Evolutionary conservation across 169 alveolate genomes (phyloP), one percentile per base, ranked within the genome.

Genomic region (Plasmodium inui): DNA sequence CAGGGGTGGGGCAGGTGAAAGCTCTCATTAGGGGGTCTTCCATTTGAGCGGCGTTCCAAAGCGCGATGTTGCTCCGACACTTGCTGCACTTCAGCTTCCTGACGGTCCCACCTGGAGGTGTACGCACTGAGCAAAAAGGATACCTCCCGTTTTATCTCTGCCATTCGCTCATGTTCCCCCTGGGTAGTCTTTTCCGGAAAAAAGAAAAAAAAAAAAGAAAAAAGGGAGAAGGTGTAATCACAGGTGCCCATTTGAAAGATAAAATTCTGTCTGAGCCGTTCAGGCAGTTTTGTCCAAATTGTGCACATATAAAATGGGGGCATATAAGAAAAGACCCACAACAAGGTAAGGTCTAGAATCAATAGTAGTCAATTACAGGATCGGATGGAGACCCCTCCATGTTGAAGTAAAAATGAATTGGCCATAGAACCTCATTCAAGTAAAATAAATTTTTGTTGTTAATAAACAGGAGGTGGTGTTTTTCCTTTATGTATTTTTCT

Each of bases 371-470:
- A 50, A 50, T 78, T 88, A 86, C 94, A 12, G 41, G 19, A 5
- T 32, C 26, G 17, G 19, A 0, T 3, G 26, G 44, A 10, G 55
- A 26, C 22, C 78, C 93, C 78, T 84, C 79, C 41, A 71, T 12
- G 61, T 84, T 84, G 78, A 19, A 73, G 41, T 57, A 79, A 50
- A 72, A 78, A 79, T 88, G 88, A 57, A 78, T 61, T 26, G 94
- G 94, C 53, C 82, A 78, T 50, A 88, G 30, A 22, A 67, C 89
- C 2, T 88, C 89, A 41, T 73, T 88, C 82, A 88, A 9, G 71
- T 88, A 88, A 19, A 72, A 78, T 46, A 88, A 26, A 73, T 88
- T 88, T 50, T 88, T 88, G 94, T 88, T 88, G 50, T 88, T 88
- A 22, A 88, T 88, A 61, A 88, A 88, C 71, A 88, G 71, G 32